Evolutionary conservation across 2,329 filamentous ascomycete species (phyloP), one percentile per base, ranked within the genome.

Genomic region (Aspergillus sp.): DNA sequence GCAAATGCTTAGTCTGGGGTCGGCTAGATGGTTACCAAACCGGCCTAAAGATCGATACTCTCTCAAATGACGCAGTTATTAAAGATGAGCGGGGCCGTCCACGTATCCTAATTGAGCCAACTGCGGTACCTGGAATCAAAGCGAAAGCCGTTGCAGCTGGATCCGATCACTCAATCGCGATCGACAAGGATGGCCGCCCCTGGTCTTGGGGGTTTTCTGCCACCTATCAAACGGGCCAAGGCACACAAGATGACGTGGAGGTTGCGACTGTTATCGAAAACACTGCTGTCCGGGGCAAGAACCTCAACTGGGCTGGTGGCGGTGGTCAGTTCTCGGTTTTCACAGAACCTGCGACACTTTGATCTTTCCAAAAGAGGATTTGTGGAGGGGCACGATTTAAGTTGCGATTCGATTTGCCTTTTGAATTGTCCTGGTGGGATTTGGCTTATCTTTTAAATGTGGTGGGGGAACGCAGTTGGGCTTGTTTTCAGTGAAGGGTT

Each of bases 201-300:
- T 92, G 87, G 75, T 85, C 85, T 2, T 95, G 90, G 90, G 90
- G 90, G 3, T 93, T 93, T 78, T 89, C 85, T 12, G 85, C 85
- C 47, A 91, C 89, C 68, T 93, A 91, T 74, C 90, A 93, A 77
- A 91, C 89, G 4, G 90, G 90, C 11, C 87, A 87, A 66, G 90
- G 90, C 43, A 87, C 82, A 1, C 85, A 85, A n/a, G 90, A 95
- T 50, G 91, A 96, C 66, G 83, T 96, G 31, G 83, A 88, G 64
- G 81, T 84, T 23, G 91, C 93, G 0, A 95, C 89, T 0, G 68
- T 88, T 49, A 90, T 97, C 56, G 90, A 96, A 68, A 96, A 96
- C 78, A 90, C 87, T 12, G 92, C 91, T 43, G 84, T 95, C 27
- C 83, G 87, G 31, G 90, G 85, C 43, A 87, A 89, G 76, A 86